A percentile compares a stretch with the other conserved stretches of the same genome.
Conservation (phyloP, 768 basidiomycete genomes). For the Podaxis sp. region DNA sequence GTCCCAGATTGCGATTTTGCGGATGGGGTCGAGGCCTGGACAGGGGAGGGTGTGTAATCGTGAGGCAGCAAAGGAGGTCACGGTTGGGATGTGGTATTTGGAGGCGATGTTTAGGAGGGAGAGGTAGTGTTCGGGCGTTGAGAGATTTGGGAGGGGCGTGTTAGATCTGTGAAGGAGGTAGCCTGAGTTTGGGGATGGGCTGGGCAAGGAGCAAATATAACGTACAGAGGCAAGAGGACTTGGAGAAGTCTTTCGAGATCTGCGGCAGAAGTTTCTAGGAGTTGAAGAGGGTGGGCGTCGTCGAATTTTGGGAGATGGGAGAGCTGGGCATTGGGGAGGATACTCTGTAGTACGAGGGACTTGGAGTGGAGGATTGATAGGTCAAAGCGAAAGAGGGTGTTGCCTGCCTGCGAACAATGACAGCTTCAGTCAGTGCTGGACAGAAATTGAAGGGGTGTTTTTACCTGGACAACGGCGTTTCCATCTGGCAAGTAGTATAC, state of each 20-base stretch:
- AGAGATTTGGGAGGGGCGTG: neutral
- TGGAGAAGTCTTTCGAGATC: constrained; percentile 10
- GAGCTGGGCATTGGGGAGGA: constrained; percentile 32
- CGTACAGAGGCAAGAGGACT: constrained; percentile 5
- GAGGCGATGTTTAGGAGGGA: constrained; percentile 12
- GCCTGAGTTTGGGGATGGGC: neutral
- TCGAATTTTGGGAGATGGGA: constrained; percentile 26
- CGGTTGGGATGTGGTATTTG: constrained; percentile 14
- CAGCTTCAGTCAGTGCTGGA: neutral
- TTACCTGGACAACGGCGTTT: constrained; percentile 32
- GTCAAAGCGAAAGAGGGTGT: constrained; percentile 49
- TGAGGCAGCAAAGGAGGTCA: constrained; percentile 7
- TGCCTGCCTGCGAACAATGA: constrained; percentile 44
- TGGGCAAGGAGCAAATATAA: neutral
- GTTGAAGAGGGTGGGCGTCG: constrained; percentile 36
- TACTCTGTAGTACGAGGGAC: constrained; percentile 29
- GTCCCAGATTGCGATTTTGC: constrained; percentile 36
- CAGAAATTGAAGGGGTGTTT: neutral
- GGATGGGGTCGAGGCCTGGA: constrained; percentile 28
- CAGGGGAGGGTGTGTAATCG: constrained; percentile 24
- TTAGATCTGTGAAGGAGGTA: neutral
- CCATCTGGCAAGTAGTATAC: constrained; percentile 31
- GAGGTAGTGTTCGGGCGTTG: constrained; percentile 10
- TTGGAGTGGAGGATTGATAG: constrained; percentile 43
- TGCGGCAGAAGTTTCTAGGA: constrained; percentile 22